These are phyloP conservation scores for Pseudogymnoascus sp. DNA, from an alignment of 2,329 filamentous ascomycete genomes.

Conservation along the genomic window DNA sequence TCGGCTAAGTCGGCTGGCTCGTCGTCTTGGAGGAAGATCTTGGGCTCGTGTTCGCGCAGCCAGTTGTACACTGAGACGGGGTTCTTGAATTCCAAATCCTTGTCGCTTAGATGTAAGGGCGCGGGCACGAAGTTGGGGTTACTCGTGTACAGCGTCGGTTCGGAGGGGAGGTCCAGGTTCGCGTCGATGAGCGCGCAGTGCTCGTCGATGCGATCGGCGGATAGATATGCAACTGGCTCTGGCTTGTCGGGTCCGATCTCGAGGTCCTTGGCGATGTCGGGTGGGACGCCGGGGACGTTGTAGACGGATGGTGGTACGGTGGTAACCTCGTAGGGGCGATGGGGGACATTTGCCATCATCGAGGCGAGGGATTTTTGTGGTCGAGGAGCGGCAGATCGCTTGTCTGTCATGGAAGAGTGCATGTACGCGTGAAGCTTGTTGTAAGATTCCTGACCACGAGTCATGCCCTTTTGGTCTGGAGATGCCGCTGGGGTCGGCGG, in stretches of 20 bases:
- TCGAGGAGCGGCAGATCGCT: slow-evolving; percentile 11
- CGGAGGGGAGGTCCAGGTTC: slow-evolving; percentile 28
- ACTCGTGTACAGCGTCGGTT: slow-evolving; percentile 20
- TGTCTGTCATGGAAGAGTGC: not conserved
- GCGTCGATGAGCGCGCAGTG: slow-evolving; percentile 55
- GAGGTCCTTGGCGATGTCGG: slow-evolving; percentile 30
- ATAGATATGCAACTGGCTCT: slow-evolving; percentile 58
- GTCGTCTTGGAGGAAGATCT: slow-evolving; percentile 66
- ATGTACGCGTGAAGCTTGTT: slow-evolving; percentile 19
- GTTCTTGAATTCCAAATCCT: slow-evolving; percentile 57
- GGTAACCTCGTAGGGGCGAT: slow-evolving; percentile 17
- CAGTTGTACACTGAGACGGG: slow-evolving; percentile 93
- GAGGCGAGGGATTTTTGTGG: slow-evolving; percentile 24
- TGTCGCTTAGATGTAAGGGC: slow-evolving; percentile 37
- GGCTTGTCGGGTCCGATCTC: slow-evolving; percentile 39
- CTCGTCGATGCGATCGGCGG: slow-evolving; percentile 63
- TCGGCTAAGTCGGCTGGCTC: slow-evolving; percentile 29
- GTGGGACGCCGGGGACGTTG: slow-evolving; percentile 21
- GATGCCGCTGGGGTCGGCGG: not conserved
- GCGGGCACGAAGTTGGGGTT: slow-evolving; percentile 30
- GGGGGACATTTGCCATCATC: slow-evolving; percentile 22
- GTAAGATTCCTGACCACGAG: slow-evolving; percentile 26
- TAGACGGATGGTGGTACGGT: slow-evolving; percentile 23
- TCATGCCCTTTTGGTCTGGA: not conserved
- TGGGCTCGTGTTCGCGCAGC: slow-evolving; percentile 76